Conservation (phyloP, 1,139 yeast genomes). For the Scheffersomyces titani region DNA sequence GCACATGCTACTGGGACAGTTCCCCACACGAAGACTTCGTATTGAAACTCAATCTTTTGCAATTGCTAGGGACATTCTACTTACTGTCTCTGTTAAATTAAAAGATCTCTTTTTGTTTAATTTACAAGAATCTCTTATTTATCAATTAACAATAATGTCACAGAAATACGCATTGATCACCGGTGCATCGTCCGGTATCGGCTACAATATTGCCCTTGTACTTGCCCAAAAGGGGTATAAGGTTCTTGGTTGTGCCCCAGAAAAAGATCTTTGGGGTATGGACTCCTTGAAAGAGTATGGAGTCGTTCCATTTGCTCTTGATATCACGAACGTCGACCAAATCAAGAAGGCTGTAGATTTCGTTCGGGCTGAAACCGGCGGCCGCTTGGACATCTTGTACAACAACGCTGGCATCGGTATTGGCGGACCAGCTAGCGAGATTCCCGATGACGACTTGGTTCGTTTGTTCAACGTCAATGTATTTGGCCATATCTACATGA, state of each 20-base stretch:
- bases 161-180: slow-evolving; percentile 34
- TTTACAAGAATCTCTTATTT: no score
- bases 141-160: no score
- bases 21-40: no score
- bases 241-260: slow-evolving; percentile 37
- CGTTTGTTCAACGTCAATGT: slow-evolving; percentile 34
- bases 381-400: slow-evolving; percentile 30
- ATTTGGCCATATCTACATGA: slow-evolving; percentile 39
- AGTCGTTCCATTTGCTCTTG: slow-evolving; percentile 31
- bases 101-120: no score
- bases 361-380: slow-evolving; percentile 26
- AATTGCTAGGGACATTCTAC: no score
- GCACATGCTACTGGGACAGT: no score
- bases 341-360: slow-evolving; percentile 23
- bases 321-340: slow-evolving; percentile 29
- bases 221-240: slow-evolving; percentile 33
- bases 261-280: slow-evolving; percentile 21
- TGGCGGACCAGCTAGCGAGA: slow-evolving; percentile 37
- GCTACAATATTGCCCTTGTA: slow-evolving; percentile 29
- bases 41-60: no score
- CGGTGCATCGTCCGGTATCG: slow-evolving; percentile 46
- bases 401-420: slow-evolving; percentile 35
- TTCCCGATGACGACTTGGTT: slow-evolving; percentile 24
- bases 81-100: no score
- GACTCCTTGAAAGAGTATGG: slow-evolving; percentile 31